phyloP scores from a whole-genome alignment of 2,329 filamentous ascomycete genomes.

The Chaetomium globosum region DNA sequence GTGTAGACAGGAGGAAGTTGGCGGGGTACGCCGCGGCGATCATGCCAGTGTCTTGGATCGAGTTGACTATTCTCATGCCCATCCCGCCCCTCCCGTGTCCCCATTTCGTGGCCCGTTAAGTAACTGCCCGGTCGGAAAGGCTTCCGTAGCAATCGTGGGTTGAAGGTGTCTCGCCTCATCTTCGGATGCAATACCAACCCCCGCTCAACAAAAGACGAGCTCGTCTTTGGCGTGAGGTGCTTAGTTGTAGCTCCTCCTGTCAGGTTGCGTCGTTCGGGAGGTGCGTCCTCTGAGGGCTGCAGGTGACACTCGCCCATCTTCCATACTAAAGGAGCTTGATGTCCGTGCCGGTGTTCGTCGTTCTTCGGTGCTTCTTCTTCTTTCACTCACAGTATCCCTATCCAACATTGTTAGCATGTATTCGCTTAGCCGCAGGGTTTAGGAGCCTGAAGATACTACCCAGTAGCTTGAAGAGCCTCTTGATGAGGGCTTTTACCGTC shows the following conservation, averaged over 20 bases:
- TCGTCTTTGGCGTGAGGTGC: background rate
- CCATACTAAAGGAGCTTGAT: constrained; percentile 9
- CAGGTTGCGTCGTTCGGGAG: background rate
- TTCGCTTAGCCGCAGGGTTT: background rate
- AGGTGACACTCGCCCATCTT: background rate
- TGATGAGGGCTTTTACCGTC: background rate
- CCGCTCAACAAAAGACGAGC: background rate
- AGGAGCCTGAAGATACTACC: background rate
- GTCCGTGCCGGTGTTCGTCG: background rate
- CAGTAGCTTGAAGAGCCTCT: background rate
- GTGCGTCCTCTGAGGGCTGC: background rate
- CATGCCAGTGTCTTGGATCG: constrained; percentile 11
- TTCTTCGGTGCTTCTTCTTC: background rate
- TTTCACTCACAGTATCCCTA: background rate
- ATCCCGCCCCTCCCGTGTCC: background rate
- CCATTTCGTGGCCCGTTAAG: background rate
- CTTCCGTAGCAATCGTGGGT: constrained; percentile 14
- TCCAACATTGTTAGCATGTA: constrained; percentile 15
- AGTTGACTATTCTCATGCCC: background rate
- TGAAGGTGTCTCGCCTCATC: constrained; percentile 19
- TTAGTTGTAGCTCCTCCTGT: constrained; percentile 9
- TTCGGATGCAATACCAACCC: background rate
- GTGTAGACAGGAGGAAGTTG: background rate
- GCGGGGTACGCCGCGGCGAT: background rate
- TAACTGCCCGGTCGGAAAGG: constrained; percentile 18